Evolutionary conservation across 2,329 filamentous ascomycete species (phyloP).

Genomic region (Nemania diffusa): DNA sequence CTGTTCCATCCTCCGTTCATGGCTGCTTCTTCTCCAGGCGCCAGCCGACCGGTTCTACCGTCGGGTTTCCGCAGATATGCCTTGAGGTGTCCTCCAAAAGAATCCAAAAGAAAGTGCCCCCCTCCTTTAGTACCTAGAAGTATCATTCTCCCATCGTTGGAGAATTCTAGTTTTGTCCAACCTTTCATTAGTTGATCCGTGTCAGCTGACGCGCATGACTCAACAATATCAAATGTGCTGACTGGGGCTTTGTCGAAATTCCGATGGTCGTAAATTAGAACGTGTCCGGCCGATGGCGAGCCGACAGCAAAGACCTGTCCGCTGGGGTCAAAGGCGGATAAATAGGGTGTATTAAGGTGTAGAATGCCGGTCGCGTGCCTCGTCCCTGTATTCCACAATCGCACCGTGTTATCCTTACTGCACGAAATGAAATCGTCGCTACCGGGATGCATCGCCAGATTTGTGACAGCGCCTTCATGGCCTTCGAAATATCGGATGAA

Average conservation of each 20-base stretch:
- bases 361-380: slow-evolving; percentile 83
- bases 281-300: slow-evolving; percentile 78
- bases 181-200: slow-evolving; percentile 70
- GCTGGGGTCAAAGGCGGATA: slow-evolving; percentile 91
- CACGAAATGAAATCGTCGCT: slow-evolving; percentile 93
- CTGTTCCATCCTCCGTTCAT: slow-evolving; percentile 57
- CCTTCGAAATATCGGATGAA: slow-evolving; percentile 97
- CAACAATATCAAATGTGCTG: slow-evolving; percentile 81
- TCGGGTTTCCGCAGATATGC: slow-evolving; percentile 73
- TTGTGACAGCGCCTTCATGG: slow-evolving; percentile 86
- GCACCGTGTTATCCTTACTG: slow-evolving; percentile 88
- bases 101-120: slow-evolving; percentile 93
- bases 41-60: slow-evolving; percentile 61
- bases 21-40: slow-evolving; percentile 61
- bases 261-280: slow-evolving; percentile 91
- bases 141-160: slow-evolving; percentile 91
- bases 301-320: slow-evolving; percentile 92
- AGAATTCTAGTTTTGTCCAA: slow-evolving; percentile 95
- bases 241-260: slow-evolving; percentile 96
- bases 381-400: slow-evolving; percentile 87
- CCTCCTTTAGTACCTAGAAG: slow-evolving; percentile 84
- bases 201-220: slow-evolving; percentile 60
- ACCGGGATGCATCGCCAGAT: slow-evolving; percentile 83
- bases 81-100: slow-evolving; percentile 84
- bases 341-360: slow-evolving; percentile 80